Base-by-base conservation (phyloP, 2,329 filamentous ascomycete genomes). In the Fusarium sp. region DNA sequence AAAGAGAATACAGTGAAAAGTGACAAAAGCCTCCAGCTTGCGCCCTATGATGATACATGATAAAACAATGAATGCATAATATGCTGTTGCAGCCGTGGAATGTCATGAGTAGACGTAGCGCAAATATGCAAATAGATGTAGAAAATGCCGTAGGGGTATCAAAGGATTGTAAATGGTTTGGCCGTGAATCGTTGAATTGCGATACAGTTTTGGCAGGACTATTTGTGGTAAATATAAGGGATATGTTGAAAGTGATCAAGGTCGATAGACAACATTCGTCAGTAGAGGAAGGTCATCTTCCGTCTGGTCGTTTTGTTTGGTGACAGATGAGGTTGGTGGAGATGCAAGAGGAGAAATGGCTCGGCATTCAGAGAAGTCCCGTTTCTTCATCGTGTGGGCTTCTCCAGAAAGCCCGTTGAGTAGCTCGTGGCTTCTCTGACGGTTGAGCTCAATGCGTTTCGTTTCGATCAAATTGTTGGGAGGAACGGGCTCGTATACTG, bases 391-490 rank as follows among this genome's bases (percentile, higher is more conserved):
- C 14, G 47, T 29, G 27, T 52, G 54, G 36, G 60, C 70, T 64
- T 76, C 80, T 29, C 20, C 22, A 33, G 79, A 72, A 22, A 76
- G 71, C 31, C 83, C 83, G 38, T 80, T 84, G 46, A 89, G 81
- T 52, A 84, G 79, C 68, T 89, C 87, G 52, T 87, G 84, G 79
- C 87, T 90, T 50, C 79, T 83, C 47, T 86, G 82, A 18, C 86
- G 84, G 68, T 87, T 83, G 25, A 86, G 75, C 49, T 83, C 80
- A 49, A 76, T 84, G 33, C 80, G 72, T 35, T 70, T 73, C 2
- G 62, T 66, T 67, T 85, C 82, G 38, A 70, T 52, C 47, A 69
- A 57, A 35, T 63, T 69, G 52, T 47, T 44, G 5, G 46, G 36
- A 14, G 65, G 46, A 10, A 35, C 18, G 6, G 60, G 53, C 13